Conservation (phyloP, 2,329 filamentous ascomycete species). For the Aspergillus sp. region DNA sequence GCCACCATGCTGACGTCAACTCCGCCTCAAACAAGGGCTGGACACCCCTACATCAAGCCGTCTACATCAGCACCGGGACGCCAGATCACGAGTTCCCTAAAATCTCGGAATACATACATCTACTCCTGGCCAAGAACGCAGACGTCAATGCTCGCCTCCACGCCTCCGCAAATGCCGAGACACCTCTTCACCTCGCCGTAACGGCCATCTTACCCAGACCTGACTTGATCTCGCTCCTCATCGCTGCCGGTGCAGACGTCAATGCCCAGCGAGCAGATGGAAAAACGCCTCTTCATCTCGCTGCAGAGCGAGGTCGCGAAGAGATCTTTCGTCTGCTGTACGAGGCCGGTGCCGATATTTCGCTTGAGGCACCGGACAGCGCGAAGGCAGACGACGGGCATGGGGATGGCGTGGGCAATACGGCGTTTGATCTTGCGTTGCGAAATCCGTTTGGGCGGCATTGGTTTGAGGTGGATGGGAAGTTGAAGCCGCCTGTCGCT, state of each 20-base stretch:
- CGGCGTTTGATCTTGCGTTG: slow-evolving; percentile 24
- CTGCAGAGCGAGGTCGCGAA: slow-evolving; percentile 28
- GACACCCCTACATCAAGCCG: slow-evolving; percentile 28
- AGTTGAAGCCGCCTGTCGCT: slow-evolving; percentile 15
- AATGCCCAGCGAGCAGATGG: slow-evolving; percentile 21
- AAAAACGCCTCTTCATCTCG: slow-evolving; percentile 26
- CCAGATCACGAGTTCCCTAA: slow-evolving; percentile 22
- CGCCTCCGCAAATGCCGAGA: slow-evolving; percentile 16
- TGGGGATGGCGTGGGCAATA: slow-evolving; percentile 13
- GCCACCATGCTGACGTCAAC: slow-evolving; percentile 12
- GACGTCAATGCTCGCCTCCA: slow-evolving; percentile 21
- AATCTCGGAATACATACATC: slow-evolving; percentile 22
- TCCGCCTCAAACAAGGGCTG: slow-evolving; percentile 21
- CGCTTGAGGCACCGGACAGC: slow-evolving; percentile 17
- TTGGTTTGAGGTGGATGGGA: slow-evolving; percentile 24
- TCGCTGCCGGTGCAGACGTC: slow-evolving; percentile 21
- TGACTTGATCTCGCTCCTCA: slow-evolving; percentile 22
- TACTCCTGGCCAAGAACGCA: slow-evolving; percentile 25
- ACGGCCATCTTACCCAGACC: slow-evolving; percentile 19
- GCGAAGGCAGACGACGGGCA: slow-evolving; percentile 5
- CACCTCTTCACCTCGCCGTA: slow-evolving; percentile 28
- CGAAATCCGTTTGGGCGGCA: slow-evolving; percentile 24
- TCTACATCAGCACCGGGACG: slow-evolving; percentile 19
- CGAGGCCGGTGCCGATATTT: slow-evolving; percentile 26
- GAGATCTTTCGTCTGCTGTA: slow-evolving; percentile 24